Conservation (phyloP, 495 filamentous ascomycete genomes). For the Penicillium paradoxum region DNA sequence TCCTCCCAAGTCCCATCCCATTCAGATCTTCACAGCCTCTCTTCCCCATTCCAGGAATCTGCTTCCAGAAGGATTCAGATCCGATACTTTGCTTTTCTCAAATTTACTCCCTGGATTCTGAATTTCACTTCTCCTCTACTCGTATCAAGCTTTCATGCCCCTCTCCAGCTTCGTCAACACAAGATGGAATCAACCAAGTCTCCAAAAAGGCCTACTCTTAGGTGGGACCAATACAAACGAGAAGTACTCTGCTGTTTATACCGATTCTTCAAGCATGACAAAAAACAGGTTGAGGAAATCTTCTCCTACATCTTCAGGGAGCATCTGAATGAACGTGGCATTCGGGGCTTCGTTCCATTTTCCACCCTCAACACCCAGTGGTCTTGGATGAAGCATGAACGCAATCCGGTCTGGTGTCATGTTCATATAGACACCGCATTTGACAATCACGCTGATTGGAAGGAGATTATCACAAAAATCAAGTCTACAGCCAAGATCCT, state of each 20-base stretch:
- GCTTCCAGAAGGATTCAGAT: no score
- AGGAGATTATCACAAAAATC: slow-evolving; percentile 16
- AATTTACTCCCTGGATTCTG: background rate
- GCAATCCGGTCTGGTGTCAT: slow-evolving; percentile 16
- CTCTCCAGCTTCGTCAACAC: background rate
- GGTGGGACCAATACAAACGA: slow-evolving; percentile 20
- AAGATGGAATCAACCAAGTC: background rate
- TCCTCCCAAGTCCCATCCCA: no score
- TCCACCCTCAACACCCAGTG: slow-evolving; percentile 19
- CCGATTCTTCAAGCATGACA: slow-evolving; percentile 20
- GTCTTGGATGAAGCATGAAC: slow-evolving; percentile 11
- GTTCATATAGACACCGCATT: slow-evolving; percentile 19
- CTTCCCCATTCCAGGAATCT: no score
- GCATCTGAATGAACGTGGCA: slow-evolving; percentile 16
- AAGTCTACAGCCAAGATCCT: slow-evolving; percentile 8
- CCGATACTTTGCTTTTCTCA: no score
- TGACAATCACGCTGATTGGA: slow-evolving; percentile 12
- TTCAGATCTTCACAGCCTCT: no score
- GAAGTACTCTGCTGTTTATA: slow-evolving; percentile 26
- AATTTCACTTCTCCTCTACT: background rate
- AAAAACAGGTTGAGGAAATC: slow-evolving; percentile 4
- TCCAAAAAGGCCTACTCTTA: slow-evolving; percentile 2
- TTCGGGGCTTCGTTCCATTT: slow-evolving; percentile 7
- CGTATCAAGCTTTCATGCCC: background rate
- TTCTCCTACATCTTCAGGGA: slow-evolving; percentile 22